Evolutionary conservation across 2,329 filamentous ascomycete species (phyloP).

Genomic region (Fusarium tuaranense): DNA sequence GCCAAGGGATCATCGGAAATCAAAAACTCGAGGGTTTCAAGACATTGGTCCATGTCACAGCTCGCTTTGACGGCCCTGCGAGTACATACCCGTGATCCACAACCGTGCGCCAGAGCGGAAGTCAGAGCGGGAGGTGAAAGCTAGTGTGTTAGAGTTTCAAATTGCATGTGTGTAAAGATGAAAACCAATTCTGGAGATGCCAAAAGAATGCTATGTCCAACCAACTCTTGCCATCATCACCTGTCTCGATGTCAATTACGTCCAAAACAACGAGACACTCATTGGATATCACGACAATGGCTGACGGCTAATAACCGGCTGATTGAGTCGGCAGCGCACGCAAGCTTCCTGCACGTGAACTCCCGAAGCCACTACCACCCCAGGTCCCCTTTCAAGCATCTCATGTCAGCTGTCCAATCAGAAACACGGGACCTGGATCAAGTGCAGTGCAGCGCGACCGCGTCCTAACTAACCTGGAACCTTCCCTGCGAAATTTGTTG

Average conservation of each 20-base stretch:
- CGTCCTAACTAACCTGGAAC: slow-evolving; percentile 32
- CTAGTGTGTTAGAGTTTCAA: not conserved
- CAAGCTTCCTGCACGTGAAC: slow-evolving; percentile 42
- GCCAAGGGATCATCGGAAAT: not conserved
- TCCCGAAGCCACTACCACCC: slow-evolving; percentile 27
- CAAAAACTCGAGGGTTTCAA: not conserved
- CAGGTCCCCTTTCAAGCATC: slow-evolving; percentile 41
- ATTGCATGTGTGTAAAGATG: not conserved
- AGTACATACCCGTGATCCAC: slow-evolving; percentile 20
- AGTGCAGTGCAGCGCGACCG: slow-evolving; percentile 34
- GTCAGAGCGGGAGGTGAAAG: not conserved
- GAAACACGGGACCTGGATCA: slow-evolving; percentile 40
- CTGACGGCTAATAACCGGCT: slow-evolving; percentile 41
- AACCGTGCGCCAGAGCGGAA: slow-evolving; percentile 8
- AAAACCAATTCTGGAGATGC: not conserved
- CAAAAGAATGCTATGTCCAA: not conserved
- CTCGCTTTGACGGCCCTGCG: not conserved
- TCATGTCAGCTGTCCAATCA: slow-evolving; percentile 43
- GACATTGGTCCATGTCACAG: not conserved
- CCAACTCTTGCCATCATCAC: not conserved
- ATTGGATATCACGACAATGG: slow-evolving; percentile 5
- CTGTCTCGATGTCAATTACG: not conserved
- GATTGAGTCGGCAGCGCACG: slow-evolving; percentile 21
- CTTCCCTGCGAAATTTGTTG: slow-evolving; percentile 44
- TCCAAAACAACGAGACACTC: not conserved